Conservation (phyloP, 768 basidiomycete species). For the Russula earlei region DNA sequence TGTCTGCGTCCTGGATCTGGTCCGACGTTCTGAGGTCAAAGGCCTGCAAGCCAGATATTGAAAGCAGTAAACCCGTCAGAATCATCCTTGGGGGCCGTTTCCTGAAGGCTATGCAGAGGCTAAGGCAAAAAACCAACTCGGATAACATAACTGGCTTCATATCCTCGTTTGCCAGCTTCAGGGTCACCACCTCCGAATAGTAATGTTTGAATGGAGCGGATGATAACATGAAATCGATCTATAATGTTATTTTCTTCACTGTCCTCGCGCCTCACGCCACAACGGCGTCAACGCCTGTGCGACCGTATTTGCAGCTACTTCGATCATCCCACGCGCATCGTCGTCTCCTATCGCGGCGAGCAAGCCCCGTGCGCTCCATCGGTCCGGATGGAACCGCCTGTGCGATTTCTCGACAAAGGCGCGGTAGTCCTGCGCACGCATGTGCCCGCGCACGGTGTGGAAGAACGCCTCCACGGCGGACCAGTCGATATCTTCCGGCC, state of each 20-base stretch:
- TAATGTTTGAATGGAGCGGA: too few species aligned
- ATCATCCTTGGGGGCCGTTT: background rate
- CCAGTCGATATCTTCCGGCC: constrained; percentile 63
- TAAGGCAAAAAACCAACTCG: background rate
- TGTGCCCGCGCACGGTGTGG: constrained; percentile 36
- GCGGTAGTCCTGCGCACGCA: constrained; percentile 56
- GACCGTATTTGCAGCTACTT: constrained; percentile 63
- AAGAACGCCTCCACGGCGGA: constrained; percentile 66
- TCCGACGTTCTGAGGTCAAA: background rate
- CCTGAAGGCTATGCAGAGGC: background rate
- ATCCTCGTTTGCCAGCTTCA: too few species aligned
- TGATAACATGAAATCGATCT: too few species aligned
- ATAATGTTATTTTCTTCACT: constrained; percentile 17
- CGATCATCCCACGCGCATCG: constrained; percentile 46
- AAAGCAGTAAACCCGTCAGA: background rate
- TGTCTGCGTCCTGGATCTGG: background rate
- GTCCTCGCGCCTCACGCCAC: constrained; percentile 40
- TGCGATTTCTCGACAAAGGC: constrained; percentile 60
- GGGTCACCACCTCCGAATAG: too few species aligned
- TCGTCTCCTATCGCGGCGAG: constrained; percentile 50
- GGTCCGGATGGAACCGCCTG: constrained; percentile 68
- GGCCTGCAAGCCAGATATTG: background rate
- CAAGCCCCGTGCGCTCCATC: constrained; percentile 63
- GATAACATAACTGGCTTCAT: background rate
- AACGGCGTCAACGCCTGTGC: constrained; percentile 66